Conservation (phyloP, 768 basidiomycete genomes). For the Psilocybe cyanescens region DNA sequence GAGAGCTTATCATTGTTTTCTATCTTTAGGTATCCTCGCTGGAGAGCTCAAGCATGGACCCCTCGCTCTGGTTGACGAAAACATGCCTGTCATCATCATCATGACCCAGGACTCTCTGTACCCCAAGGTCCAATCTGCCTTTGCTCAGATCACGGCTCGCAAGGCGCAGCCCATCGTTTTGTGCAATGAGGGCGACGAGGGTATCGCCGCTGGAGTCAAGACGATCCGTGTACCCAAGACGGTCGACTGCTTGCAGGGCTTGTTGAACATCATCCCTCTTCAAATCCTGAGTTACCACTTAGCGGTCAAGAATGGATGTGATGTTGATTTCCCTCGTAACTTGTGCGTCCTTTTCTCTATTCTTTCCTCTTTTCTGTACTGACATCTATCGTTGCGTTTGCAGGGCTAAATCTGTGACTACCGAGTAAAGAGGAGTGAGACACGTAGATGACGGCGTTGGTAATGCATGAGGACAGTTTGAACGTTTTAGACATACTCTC, state of each 20-base stretch:
- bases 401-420: conserved; percentile 80
- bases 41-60: conserved; percentile 99
- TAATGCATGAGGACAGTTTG: conserved; percentile 2
- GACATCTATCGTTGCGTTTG: conserved; percentile 15
- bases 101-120: conserved; percentile 99
- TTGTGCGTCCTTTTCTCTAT: conserved; percentile 55
- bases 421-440: conserved; percentile 52
- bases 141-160: conserved; percentile 95
- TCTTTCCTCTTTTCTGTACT: conserved; percentile 11
- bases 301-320: conserved; percentile 93
- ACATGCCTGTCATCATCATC: conserved; percentile 98
- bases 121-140: conserved; percentile 96
- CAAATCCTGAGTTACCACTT: conserved; percentile 97
- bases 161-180: conserved; percentile 95
- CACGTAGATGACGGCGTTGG: background rate
- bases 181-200: conserved; percentile 91
- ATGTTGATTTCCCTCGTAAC: conserved; percentile 98
- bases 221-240: conserved; percentile 95
- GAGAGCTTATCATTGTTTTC: conserved; percentile 4
- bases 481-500: conserved; percentile 14
- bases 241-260: conserved; percentile 91
- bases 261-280: conserved; percentile 95
- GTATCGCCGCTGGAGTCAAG: conserved; percentile 73
- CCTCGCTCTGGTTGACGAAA: conserved; percentile 96
- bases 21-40: conserved; percentile 77